Base-by-base conservation (phyloP, 352 stramenopile species). In the Phytophthora uliginosa region DNA sequence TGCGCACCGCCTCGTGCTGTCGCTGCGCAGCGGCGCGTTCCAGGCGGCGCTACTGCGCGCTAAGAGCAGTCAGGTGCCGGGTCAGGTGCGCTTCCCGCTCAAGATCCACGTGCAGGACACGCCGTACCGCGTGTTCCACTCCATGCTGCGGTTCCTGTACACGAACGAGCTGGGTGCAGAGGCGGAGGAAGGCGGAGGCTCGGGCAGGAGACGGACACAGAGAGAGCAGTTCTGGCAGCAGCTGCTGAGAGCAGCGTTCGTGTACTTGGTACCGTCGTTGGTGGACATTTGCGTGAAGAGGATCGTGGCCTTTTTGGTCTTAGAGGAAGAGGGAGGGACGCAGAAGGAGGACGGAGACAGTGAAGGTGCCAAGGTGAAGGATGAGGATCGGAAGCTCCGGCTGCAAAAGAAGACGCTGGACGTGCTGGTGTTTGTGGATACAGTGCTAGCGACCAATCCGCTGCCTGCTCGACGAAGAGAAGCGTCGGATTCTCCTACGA, bases 81-180 rank as follows among this genome's bases (percentile, higher is more conserved):
- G 80, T 12, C 83, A 93, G 64, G 79, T 95, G 50, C 84, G 87
- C 7, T 94, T 96, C 34, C 89, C 88, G 13, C 76, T 96, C 33
- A 93, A 93, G 64, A 93, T 96, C 52, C 66, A 93, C 73, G 78
- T 96, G 18, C 82, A 94, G 57, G 88, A 96, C 70, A 96, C 89
- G n/a, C 66, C 89, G 13, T 94, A 90, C 48, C 73, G 63, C 12
- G 83, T 93, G 5, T 95, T 96, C 72, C 83, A 86, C 22, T 78
- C 82, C 45, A 58, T 96, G 55, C 65, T 96, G 45, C 68, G 80
- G 26, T 96, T 88, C 56, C 61, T 96, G 28, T 96, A 96, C 74
- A 93, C 85, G n/a, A 91, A 91, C 52, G 79, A 95, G 36, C 68
- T 92, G 34, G 55, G 36, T 2, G 28, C 42, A 48, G 58, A 67